phyloP scores from a whole-genome alignment of 2,329 filamentous ascomycete genomes.

The Cryphonectria carpinicola region DNA sequence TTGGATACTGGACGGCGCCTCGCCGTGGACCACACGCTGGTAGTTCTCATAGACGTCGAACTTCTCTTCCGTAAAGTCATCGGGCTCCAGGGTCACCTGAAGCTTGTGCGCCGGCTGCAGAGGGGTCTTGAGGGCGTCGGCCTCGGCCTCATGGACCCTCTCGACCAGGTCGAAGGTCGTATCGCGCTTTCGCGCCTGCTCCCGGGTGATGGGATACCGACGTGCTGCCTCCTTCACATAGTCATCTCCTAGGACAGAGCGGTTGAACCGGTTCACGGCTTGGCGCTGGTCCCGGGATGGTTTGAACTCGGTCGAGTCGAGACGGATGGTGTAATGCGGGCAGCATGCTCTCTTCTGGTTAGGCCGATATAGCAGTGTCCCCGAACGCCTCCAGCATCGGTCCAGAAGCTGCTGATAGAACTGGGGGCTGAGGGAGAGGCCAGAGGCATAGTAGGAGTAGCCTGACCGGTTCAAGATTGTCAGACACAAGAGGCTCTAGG shows the following conservation, averaged over 20 bases:
- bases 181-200: slow-evolving; percentile 65
- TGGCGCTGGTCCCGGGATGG: slow-evolving; percentile 75
- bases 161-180: slow-evolving; percentile 69
- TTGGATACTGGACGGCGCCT: slow-evolving; percentile 62
- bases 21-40: slow-evolving; percentile 73
- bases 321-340: slow-evolving; percentile 83
- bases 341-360: slow-evolving; percentile 83
- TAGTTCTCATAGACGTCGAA: slow-evolving; percentile 75
- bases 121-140: slow-evolving; percentile 55
- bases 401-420: slow-evolving; percentile 76
- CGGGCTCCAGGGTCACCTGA: slow-evolving; percentile 70
- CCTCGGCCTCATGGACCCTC: slow-evolving; percentile 72
- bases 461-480: slow-evolving; percentile 49
- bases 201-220: slow-evolving; percentile 68
- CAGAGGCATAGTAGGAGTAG: slow-evolving; percentile 71
- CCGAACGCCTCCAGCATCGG: slow-evolving; percentile 77
- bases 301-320: slow-evolving; percentile 68
- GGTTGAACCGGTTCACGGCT: slow-evolving; percentile 73
- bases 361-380: slow-evolving; percentile 74
- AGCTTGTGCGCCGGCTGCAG: slow-evolving; percentile 70
- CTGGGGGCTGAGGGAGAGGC: slow-evolving; percentile 62
- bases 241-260: slow-evolving; percentile 67
- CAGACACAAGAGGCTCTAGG: slow-evolving; percentile 10
- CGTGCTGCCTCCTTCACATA: slow-evolving; percentile 68
- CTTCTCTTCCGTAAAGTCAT: slow-evolving; percentile 77